Conservation (phyloP, 2,329 filamentous ascomycete genomes). For the Cladosporium colombiae region DNA sequence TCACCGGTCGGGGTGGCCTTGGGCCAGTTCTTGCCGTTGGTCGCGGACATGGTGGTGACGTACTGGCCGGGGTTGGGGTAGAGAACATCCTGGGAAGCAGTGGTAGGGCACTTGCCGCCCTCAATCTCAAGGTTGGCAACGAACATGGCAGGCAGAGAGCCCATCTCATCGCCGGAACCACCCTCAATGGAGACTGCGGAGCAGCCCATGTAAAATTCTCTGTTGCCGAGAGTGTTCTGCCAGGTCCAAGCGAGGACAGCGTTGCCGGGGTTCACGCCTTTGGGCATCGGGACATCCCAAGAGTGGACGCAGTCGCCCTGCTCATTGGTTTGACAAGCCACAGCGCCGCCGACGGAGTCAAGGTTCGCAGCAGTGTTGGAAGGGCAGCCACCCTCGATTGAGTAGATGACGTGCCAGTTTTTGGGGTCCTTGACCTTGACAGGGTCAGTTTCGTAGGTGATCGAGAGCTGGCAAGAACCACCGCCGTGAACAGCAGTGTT, state of each 20-base stretch:
- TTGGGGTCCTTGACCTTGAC: conserved; percentile 54
- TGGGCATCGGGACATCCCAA: conserved; percentile 72
- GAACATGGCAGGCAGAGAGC: conserved; percentile 69
- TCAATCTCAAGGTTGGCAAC: conserved; percentile 63
- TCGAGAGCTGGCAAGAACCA: conserved; percentile 84
- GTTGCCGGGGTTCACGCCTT: conserved; percentile 70
- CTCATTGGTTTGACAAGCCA: conserved; percentile 22
- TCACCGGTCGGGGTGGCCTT: conserved; percentile 11
- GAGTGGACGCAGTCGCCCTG: conserved; percentile 44
- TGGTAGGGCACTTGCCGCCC: conserved; percentile 44
- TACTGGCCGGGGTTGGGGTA: conserved; percentile 68
- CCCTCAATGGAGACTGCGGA: conserved; percentile 68
- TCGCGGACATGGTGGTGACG: conserved; percentile 46
- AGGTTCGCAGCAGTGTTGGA: conserved; percentile 60
- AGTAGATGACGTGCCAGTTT: conserved; percentile 86
- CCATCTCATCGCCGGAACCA: conserved; percentile 47
- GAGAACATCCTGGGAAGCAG: conserved; percentile 53
- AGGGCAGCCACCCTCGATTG: conserved; percentile 83
- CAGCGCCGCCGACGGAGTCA: too few relatives aligned
- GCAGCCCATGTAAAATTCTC: conserved; percentile 98
- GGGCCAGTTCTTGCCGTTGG: conserved; percentile 27
- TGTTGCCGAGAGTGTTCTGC: conserved; percentile 90
- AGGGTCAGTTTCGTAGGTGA: conserved; percentile 68
- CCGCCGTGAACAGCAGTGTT: conserved; percentile 83
- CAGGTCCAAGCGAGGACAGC: conserved; percentile 90